Conservation (phyloP, 2,329 filamentous ascomycete genomes). For the Parastagonospora avenae region DNA sequence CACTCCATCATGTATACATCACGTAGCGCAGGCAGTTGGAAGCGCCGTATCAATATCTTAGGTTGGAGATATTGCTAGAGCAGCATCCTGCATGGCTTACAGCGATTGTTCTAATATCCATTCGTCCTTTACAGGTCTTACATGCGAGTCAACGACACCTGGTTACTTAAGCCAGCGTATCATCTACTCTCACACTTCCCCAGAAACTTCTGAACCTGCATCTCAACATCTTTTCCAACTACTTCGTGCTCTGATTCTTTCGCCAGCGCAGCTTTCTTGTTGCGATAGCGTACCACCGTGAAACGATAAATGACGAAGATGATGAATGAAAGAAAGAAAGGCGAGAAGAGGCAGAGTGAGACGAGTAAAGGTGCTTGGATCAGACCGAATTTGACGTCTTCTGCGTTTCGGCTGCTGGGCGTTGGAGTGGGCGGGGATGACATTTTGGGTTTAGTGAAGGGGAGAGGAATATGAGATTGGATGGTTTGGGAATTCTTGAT, state of each 20-base stretch:
- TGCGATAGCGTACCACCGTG: neutral
- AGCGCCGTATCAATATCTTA: too few relatives aligned
- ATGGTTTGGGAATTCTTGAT: too few relatives aligned
- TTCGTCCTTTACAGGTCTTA: too few relatives aligned
- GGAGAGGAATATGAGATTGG: too few relatives aligned
- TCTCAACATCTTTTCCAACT: conserved; percentile 4
- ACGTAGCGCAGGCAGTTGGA: too few relatives aligned
- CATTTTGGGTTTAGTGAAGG: neutral
- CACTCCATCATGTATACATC: too few relatives aligned
- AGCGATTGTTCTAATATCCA: too few relatives aligned
- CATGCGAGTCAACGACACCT: too few relatives aligned
- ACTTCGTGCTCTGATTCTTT: neutral
- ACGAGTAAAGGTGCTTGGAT: conserved; percentile 11
- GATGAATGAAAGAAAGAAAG: conserved; percentile 7
- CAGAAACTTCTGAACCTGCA: conserved; percentile 7
- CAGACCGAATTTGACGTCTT: conserved; percentile 4
- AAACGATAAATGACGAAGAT: conserved; percentile 2
- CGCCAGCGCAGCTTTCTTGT: neutral
- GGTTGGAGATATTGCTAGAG: too few relatives aligned
- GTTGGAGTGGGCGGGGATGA: neutral
- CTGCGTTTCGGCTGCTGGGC: neutral
- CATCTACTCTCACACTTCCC: neutral
- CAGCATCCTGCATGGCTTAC: too few relatives aligned
- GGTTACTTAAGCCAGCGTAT: too few relatives aligned
- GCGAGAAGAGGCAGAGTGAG: conserved; percentile 11